These are phyloP conservation scores for Mallotus repandus DNA, from an alignment of 441 rosid genomes.

Conservation along the genomic window DNA sequence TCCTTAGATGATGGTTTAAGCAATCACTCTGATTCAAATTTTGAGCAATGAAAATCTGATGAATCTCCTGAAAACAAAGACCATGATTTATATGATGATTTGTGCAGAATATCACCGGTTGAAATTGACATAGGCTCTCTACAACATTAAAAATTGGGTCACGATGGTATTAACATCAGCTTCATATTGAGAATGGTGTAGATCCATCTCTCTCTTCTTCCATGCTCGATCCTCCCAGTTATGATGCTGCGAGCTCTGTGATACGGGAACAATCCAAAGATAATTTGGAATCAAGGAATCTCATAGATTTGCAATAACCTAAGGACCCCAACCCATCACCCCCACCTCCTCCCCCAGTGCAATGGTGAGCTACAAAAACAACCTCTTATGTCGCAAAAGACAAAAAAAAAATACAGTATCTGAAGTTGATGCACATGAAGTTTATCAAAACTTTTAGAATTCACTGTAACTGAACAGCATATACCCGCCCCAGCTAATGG, in stretches of 20 bases:
- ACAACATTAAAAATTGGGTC: constrained; percentile 29
- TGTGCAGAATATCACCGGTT: constrained; percentile 35
- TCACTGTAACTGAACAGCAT: constrained; percentile 30
- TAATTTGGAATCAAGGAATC: constrained; percentile 23
- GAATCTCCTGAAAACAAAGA: constrained; percentile 49
- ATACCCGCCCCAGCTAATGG: constrained; percentile 39
- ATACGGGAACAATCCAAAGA: constrained; percentile 23
- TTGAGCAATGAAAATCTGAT: constrained; percentile 83
- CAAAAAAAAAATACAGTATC: constrained; percentile 28
- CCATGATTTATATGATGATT: constrained; percentile 45
- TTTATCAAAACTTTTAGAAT: constrained; percentile 35
- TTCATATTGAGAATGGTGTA: constrained; percentile 33
- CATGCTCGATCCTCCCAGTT: constrained; percentile 53
- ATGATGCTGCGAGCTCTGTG: constrained; percentile 43
- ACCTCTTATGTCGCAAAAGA: constrained; percentile 33
- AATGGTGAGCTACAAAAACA: constrained; percentile 53
- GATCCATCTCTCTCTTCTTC: constrained; percentile 37
- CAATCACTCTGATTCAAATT: constrained; percentile 59
- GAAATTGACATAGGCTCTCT: constrained; percentile 43
- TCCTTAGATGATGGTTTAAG: constrained; percentile 63
- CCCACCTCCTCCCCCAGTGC: constrained; percentile 76
- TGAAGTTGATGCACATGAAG: constrained; percentile 31
- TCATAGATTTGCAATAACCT: constrained; percentile 34
- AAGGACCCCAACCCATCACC: constrained; percentile 47
- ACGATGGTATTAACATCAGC: constrained; percentile 18